These are phyloP conservation scores for Pseudotsuga menziesii DNA, from an alignment of 75 land plant species.

Conservation along the genomic window DNA sequence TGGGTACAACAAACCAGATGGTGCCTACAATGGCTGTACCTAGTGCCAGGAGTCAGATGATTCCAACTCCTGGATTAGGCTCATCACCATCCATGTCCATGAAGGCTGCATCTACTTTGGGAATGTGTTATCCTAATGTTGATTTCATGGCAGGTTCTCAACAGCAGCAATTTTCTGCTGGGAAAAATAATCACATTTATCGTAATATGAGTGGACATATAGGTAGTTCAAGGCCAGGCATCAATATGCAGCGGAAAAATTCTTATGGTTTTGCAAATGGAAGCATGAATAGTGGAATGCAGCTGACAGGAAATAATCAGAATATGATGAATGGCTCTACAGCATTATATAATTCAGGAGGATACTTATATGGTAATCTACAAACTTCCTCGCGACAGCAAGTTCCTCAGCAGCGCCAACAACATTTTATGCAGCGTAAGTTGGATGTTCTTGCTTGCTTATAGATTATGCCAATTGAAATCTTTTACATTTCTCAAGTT, in stretches of 20 bases:
- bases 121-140: constrained; percentile 34
- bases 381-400: constrained; percentile 36
- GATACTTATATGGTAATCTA: constrained; percentile 40
- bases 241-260: constrained; percentile 46
- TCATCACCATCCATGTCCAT: constrained; percentile 31
- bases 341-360: constrained; percentile 18
- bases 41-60: constrained; percentile 43
- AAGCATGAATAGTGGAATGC: constrained; percentile 35
- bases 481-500: neutral
- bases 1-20: constrained; percentile 27
- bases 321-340: constrained; percentile 51
- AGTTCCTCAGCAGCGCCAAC: constrained; percentile 47
- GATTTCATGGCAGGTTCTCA: constrained; percentile 38
- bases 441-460: neutral
- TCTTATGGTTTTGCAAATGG: constrained; percentile 53
- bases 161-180: constrained; percentile 48
- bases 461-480: neutral
- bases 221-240: constrained; percentile 29
- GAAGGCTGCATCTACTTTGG: constrained; percentile 28
- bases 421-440: constrained; percentile 36
- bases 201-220: constrained; percentile 54
- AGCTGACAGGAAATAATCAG: constrained; percentile 36
- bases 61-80: constrained; percentile 71
- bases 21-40: constrained; percentile 43
- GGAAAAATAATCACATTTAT: constrained; percentile 40